These are phyloP conservation scores for barrel medic (Medicago truncatula) DNA, from an alignment of 306 rosid genomes.

Conservation along the genomic window MtrunA17r5.0-ANR NC_053048.1:46537501-46538000, in stretches of 20 bases:
- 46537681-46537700: conserved; percentile 89
- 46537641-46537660: conserved; percentile 86
- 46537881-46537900: conserved; percentile 60
- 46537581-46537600: conserved; percentile 68
- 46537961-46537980: conserved; percentile 96
- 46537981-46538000: conserved; percentile 92
- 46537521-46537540: conserved; percentile 75
- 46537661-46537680: conserved; percentile 89
- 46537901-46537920: conserved; percentile 72
- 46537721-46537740: conserved; percentile 63
- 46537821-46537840: conserved; percentile 68
- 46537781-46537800: conserved; percentile 74
- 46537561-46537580: conserved; percentile 58
- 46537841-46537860: conserved; percentile 70
- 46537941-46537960: conserved; percentile 83
- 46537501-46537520: conserved; percentile 85
- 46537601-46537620: conserved; percentile 72
- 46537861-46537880: conserved; percentile 81
- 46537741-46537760: conserved; percentile 52
- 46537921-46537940: conserved; percentile 85
- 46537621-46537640: conserved; percentile 80
- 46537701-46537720: conserved; percentile 75
- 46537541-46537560: conserved; percentile 75
- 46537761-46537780: conserved; percentile 65
- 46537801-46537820: conserved; percentile 83